Evolutionary conservation across 202 grass and related monocot species (phyloP), one percentile per base, ranked within the genome.

Genomic region (Saccharum hybrid): DNA sequence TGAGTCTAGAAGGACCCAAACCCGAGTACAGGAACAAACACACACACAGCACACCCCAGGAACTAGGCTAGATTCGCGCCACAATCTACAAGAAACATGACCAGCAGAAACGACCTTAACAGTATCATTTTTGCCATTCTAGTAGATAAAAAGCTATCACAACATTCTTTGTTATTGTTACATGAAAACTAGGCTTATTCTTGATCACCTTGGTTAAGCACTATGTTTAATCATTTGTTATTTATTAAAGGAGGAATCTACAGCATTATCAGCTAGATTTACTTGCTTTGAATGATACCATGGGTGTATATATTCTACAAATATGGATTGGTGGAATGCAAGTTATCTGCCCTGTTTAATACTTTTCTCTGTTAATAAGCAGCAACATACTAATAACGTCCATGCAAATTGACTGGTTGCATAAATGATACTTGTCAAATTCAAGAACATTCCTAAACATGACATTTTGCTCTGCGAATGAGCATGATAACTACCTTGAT

Each of bases 311-410:
- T 33, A 79, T 31, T 72, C 42, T 64, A 79, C 54, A 23, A 67
- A 84, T 62, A 74, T 42, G 8, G 60, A 48, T 68, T 63, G 14
- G 12, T 33, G 5, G 28, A 39, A 43, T 67, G 56, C 8, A 23
- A 56, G 73, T 38, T 79, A 46, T 37, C 42, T 51, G 30, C 68
- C 31, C 0, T 73, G 26, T 60, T 46, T 39, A 74, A 74, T n/a
- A 83, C 15, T 45, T 87, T 88, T 78, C 66, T 22, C 22, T 14
- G 37, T 49, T 66, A 21, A 73, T 73, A 79, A 66, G 19, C 54
- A 59, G 54, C 54, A 57, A 21, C 54, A 22, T 22, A 21, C n/a
- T 59, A 54, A 16, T 54, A 54, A 10, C 54, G 8, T 22, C n/a
- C 54, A 59, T 8, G 54, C n/a, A 59, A 59, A 59, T 59, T 22